Percentiles rank a stretch among this genome's conserved stretches.
These are phyloP conservation scores for Termitomyces sp. DNA, from an alignment of 768 basidiomycete genomes.

Conservation along the genomic window DNA sequence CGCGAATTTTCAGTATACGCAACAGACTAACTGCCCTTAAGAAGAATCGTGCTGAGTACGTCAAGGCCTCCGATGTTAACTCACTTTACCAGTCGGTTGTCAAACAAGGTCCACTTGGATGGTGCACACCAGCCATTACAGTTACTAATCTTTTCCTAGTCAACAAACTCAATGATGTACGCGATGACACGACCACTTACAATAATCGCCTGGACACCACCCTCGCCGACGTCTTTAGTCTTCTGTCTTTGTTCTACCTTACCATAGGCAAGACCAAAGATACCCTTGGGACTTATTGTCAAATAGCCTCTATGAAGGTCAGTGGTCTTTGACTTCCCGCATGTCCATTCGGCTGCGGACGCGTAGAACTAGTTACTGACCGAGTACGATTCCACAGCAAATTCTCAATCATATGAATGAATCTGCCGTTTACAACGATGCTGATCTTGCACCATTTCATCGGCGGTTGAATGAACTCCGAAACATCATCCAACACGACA, in stretches of 20 bases:
- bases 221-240: conserved; percentile 90
- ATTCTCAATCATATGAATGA: conserved; percentile 95
- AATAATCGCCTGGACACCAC: conserved; percentile 94
- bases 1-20: conserved; percentile 60
- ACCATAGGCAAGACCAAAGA: conserved; percentile 96
- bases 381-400: conserved; percentile 52
- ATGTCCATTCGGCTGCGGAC: conserved; percentile 2
- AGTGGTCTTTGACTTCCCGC: conserved; percentile 30
- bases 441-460: conserved; percentile 85
- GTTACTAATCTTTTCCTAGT: conserved; percentile 38
- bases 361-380: conserved; percentile 9
- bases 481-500: conserved; percentile 79
- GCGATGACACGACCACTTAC: conserved; percentile 68
- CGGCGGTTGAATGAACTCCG: conserved; percentile 77
- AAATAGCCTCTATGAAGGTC: conserved; percentile 93
- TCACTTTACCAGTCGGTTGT: conserved; percentile 89
- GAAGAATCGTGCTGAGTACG: conserved; percentile 89
- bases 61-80: conserved; percentile 91
- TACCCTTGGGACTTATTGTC: conserved; percentile 92
- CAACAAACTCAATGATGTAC: conserved; percentile 85
- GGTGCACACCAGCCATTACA: not conserved
- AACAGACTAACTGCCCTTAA: conserved; percentile 93
- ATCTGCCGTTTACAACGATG: conserved; percentile 88
- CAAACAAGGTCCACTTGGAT: conserved; percentile 67
- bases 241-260: conserved; percentile 95